Percentiles rank a stretch among this genome's conserved stretches.
These are phyloP conservation scores for Ettlia oleoabundans DNA, from an alignment of 139 green algal genomes.

Conservation along the genomic window DNA sequence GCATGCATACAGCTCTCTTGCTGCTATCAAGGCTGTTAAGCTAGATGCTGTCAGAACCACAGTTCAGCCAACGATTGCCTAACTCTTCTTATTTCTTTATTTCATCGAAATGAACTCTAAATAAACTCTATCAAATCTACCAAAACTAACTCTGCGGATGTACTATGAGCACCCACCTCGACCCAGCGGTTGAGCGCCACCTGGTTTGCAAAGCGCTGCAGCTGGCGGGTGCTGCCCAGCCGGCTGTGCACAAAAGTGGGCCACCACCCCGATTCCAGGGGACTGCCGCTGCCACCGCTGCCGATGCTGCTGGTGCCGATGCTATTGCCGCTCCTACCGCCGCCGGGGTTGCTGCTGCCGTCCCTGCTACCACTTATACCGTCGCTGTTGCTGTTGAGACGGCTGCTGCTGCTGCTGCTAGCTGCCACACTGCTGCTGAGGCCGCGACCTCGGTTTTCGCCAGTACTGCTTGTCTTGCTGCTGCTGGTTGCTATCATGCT, in stretches of 20 bases:
- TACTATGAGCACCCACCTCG: not conserved
- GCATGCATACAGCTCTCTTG: too few species aligned
- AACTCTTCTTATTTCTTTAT: too few species aligned
- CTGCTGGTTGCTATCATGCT: too few species aligned
- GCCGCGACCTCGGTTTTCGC: too few species aligned
- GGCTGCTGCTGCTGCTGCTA: not conserved
- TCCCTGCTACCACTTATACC: not conserved
- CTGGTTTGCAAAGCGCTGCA: slow-evolving; percentile 66
- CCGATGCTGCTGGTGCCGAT: not conserved
- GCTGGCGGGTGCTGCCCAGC: slow-evolving; percentile 53
- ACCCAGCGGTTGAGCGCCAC: slow-evolving; percentile 14
- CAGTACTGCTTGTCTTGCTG: too few species aligned
- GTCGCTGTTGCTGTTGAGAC: not conserved
- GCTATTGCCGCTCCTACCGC: not conserved
- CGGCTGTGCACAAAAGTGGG: slow-evolving; percentile 49
- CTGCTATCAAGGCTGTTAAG: too few species aligned
- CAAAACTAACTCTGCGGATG: too few species aligned
- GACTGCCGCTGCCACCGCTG: not conserved
- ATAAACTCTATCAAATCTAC: too few species aligned
- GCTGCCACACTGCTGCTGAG: not conserved
- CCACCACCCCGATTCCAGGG: slow-evolving; percentile 41
- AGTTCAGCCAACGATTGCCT: too few species aligned
- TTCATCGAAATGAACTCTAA: too few species aligned
- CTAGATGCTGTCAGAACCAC: too few species aligned
- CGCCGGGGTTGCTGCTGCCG: not conserved